These are phyloP conservation scores for Dryadomyces quercivorus DNA, from an alignment of 2,329 filamentous ascomycete genomes.

Conservation along the genomic window DNA sequence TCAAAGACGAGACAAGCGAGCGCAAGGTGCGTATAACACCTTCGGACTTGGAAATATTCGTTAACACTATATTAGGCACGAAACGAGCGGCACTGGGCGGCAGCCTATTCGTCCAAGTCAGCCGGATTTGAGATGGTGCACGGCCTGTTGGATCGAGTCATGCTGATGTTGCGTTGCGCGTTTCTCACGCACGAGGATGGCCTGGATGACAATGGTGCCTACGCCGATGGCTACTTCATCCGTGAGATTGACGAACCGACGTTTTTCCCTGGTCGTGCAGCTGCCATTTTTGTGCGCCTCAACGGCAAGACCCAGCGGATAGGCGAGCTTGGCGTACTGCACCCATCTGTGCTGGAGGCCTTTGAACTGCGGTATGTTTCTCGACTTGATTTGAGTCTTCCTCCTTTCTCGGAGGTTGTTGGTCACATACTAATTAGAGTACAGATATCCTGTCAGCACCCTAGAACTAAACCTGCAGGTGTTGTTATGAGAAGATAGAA, in stretches of 20 bases:
- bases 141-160: conserved; percentile 79
- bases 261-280: conserved; percentile 84
- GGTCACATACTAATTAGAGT: neutral
- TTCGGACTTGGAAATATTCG: neutral
- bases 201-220: conserved; percentile 30
- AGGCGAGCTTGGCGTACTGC: conserved; percentile 86
- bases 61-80: conserved; percentile 34
- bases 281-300: conserved; percentile 67
- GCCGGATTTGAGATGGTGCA: conserved; percentile 94
- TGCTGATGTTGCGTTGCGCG: conserved; percentile 78
- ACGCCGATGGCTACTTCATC: conserved; percentile 65
- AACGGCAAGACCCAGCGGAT: conserved; percentile 64
- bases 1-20: conserved; percentile 75
- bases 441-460: conserved; percentile 78
- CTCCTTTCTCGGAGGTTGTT: neutral
- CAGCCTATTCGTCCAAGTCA: conserved; percentile 87
- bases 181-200: conserved; percentile 71
- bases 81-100: conserved; percentile 94
- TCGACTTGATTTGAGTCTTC: neutral
- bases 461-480: conserved; percentile 90
- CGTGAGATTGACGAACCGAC: conserved; percentile 83
- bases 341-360: conserved; percentile 85
- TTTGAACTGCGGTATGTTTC: conserved; percentile 66
- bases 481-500: conserved; percentile 50
- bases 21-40: conserved; percentile 38